Evolutionary conservation across 1,284 basidiomycete species (phyloP).

Genomic region (Sutorius eximius): DNA sequence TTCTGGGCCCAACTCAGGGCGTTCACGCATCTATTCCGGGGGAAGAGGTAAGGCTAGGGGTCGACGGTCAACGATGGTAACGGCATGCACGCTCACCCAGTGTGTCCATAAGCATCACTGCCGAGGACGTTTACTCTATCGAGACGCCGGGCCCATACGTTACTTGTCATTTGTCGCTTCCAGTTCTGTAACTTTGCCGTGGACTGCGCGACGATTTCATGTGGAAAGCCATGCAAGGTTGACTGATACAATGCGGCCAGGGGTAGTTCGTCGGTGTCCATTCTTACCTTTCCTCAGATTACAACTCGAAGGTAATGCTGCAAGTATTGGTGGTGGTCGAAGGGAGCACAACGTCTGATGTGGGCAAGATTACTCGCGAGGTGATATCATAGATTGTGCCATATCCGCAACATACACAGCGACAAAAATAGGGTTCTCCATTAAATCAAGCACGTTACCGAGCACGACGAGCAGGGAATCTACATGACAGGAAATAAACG

Average conservation of each 20-base stretch:
- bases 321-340: not conserved
- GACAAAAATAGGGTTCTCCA: constrained; percentile 1
- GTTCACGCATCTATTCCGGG: constrained; percentile 68
- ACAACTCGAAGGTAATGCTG: not conserved
- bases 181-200: constrained; percentile 29
- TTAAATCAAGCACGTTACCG: constrained; percentile 15
- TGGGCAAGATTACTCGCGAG: not conserved
- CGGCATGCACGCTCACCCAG: constrained; percentile 47
- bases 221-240: not conserved
- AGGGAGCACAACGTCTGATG: not conserved
- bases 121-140: constrained; percentile 68
- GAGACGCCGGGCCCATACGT: constrained; percentile 33
- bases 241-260: constrained; percentile 5
- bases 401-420: constrained; percentile 2
- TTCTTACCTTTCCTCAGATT: constrained; percentile 5
- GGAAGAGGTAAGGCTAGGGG: not conserved
- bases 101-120: constrained; percentile 55
- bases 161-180: constrained; percentile 26
- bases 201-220: constrained; percentile 15
- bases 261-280: constrained; percentile 12
- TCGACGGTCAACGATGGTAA: not conserved
- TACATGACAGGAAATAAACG: not conserved
- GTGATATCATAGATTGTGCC: not conserved
- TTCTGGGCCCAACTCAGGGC: constrained; percentile 81
- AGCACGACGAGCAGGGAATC: constrained; percentile 6